These are phyloP conservation scores for Tylopilus vinaceipallidus DNA, from an alignment of 768 basidiomycete genomes.

Conservation along the genomic window DNA sequence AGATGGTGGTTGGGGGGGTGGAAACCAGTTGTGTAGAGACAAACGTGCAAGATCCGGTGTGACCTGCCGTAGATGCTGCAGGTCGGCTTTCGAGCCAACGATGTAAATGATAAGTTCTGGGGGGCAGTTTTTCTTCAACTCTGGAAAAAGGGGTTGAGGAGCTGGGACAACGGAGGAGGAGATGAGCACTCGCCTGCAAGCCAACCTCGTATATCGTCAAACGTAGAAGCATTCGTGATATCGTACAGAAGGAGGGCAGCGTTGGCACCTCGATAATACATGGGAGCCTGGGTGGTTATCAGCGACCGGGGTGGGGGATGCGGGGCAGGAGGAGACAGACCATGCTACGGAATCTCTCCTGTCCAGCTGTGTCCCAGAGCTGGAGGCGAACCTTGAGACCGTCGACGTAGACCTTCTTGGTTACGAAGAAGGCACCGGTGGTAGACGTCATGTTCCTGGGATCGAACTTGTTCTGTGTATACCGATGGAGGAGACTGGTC, in stretches of 20 bases:
- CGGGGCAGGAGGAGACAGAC: slow-evolving; percentile 38
- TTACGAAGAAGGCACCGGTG: slow-evolving; percentile 90
- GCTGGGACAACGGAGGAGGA: not conserved
- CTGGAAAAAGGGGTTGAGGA: slow-evolving; percentile 37
- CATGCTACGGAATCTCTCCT: slow-evolving; percentile 91
- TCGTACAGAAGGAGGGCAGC: slow-evolving; percentile 94
- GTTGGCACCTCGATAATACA: slow-evolving; percentile 96
- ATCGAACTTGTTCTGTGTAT: slow-evolving; percentile 88
- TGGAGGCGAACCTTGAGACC: slow-evolving; percentile 85
- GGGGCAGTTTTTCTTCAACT: slow-evolving; percentile 86
- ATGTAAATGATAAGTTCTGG: slow-evolving; percentile 92
- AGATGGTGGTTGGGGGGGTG: slow-evolving; percentile 67
- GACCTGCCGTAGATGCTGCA: slow-evolving; percentile 68
- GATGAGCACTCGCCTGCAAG: slow-evolving; percentile 60
- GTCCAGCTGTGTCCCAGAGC: slow-evolving; percentile 92
- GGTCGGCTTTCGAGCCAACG: slow-evolving; percentile 90
- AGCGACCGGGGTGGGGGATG: slow-evolving; percentile 14
- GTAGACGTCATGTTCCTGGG: slow-evolving; percentile 87
- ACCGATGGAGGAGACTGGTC: slow-evolving; percentile 86
- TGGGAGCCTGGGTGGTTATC: slow-evolving; percentile 64
- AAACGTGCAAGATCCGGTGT: slow-evolving; percentile 81
- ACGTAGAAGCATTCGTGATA: slow-evolving; percentile 85
- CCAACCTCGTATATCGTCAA: slow-evolving; percentile 92
- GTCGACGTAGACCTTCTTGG: slow-evolving; percentile 86
- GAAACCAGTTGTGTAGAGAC: slow-evolving; percentile 85